Percentiles rank a stretch among this genome's conserved stretches.
Evolutionary conservation across 257 asterid genomes (phyloP).

Genomic region (Nemophila menziesii): DNA sequence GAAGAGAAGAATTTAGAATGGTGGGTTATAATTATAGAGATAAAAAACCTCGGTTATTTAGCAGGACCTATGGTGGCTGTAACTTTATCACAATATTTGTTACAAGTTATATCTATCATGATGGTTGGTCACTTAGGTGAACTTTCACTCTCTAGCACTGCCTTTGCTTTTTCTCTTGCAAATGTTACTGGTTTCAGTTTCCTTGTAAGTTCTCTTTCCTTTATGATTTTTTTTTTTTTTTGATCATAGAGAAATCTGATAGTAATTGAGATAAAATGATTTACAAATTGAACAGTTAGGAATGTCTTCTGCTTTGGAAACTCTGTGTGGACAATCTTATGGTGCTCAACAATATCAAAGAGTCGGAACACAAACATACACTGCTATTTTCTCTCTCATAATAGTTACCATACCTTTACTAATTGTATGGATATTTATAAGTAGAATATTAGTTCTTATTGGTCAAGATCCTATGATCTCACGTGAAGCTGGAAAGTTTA

Average conservation of each 20-base stretch:
- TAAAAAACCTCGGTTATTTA: slow-evolving; percentile 46
- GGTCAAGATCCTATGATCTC: slow-evolving; percentile 84
- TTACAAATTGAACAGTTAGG: slow-evolving; percentile 40
- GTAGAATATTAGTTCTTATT: slow-evolving; percentile 27
- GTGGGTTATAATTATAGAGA: slow-evolving; percentile 33
- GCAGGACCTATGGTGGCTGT: slow-evolving; percentile 82
- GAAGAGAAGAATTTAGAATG: slow-evolving; percentile 14
- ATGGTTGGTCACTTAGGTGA: slow-evolving; percentile 87
- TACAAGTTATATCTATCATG: slow-evolving; percentile 40
- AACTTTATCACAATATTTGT: slow-evolving; percentile 38
- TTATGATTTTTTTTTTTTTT: not conserved
- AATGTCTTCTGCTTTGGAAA: slow-evolving; percentile 74
- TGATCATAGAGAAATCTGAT: not conserved
- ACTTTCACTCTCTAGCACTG: slow-evolving; percentile 65
- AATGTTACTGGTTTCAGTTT: slow-evolving; percentile 69
- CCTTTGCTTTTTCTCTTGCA: slow-evolving; percentile 64
- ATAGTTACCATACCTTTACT: slow-evolving; percentile 49
- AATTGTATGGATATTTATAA: slow-evolving; percentile 42
- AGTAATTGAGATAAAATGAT: not conserved
- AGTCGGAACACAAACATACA: slow-evolving; percentile 62
- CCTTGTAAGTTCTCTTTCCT: slow-evolving; percentile 28
- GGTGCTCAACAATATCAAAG: slow-evolving; percentile 71
- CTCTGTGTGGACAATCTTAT: slow-evolving; percentile 68
- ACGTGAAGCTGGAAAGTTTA: slow-evolving; percentile 55
- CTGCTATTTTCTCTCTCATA: slow-evolving; percentile 47